A percentile compares a stretch with the other conserved stretches of the same genome.
Conservation (phyloP, 2,329 filamentous ascomycete species). For the Scleromitrula shiraiana region DNA sequence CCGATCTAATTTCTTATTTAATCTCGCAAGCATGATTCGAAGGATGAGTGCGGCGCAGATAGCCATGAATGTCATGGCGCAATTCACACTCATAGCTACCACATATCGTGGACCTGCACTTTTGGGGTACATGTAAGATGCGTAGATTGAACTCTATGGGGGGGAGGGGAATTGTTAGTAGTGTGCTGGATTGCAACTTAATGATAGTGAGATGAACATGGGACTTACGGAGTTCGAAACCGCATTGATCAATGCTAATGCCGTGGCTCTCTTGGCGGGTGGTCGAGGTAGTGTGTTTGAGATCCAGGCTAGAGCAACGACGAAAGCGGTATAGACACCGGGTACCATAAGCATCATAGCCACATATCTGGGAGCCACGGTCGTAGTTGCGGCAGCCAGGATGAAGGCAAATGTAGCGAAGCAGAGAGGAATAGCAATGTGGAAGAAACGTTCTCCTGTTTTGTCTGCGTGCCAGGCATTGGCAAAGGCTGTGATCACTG, state of each 20-base stretch:
- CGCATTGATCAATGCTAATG: conserved; percentile 69
- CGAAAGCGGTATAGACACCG: conserved; percentile 57
- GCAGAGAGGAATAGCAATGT: conserved; percentile 54
- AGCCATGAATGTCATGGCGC: conserved; percentile 53
- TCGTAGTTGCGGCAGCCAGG: conserved; percentile 54
- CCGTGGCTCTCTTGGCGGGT: conserved; percentile 53
- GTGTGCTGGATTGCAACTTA: conserved; percentile 43
- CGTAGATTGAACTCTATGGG: conserved; percentile 60
- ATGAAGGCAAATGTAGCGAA: conserved; percentile 59
- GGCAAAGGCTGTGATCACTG: conserved; percentile 50
- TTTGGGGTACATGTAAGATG: conserved; percentile 42
- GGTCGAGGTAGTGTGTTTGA: conserved; percentile 67
- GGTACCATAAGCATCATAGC: conserved; percentile 67
- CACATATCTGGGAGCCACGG: conserved; percentile 54
- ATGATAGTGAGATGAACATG: conserved; percentile 61
- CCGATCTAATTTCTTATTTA: conserved; percentile 63
- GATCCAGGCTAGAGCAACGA: conserved; percentile 66
- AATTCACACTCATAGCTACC: conserved; percentile 59
- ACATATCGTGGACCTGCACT: conserved; percentile 20
- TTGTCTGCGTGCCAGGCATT: conserved; percentile 66
- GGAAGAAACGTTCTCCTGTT: conserved; percentile 63
- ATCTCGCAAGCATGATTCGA: conserved; percentile 51
- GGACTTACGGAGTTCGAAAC: conserved; percentile 55
- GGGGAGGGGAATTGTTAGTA: background rate
- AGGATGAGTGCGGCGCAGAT: conserved; percentile 56